Conservation (phyloP, 2,329 filamentous ascomycete genomes). For the Alternaria arborescens region DNA sequence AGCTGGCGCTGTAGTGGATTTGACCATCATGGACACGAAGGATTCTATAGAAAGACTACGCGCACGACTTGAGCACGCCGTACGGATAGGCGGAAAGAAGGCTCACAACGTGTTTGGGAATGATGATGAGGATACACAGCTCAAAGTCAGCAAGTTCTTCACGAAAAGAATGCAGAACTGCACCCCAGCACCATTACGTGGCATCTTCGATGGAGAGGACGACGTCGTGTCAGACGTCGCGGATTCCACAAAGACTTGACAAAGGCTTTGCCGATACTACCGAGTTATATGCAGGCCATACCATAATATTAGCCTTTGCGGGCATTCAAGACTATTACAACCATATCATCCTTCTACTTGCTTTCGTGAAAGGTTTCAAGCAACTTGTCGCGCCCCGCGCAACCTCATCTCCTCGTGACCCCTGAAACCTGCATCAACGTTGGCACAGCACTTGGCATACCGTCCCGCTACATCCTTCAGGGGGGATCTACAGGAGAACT, state of each 20-base stretch:
- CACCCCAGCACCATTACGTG: not conserved
- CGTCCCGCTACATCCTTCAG: slow-evolving; percentile 6
- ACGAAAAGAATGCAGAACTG: slow-evolving; percentile 9
- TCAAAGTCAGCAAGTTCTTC: slow-evolving; percentile 35
- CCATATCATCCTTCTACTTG: not conserved
- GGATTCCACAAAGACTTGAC: not conserved
- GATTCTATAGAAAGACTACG: slow-evolving; percentile 76
- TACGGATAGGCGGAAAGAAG: slow-evolving; percentile 67
- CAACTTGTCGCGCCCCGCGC: not conserved
- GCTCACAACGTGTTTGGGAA: slow-evolving; percentile 49
- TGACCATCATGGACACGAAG: slow-evolving; percentile 78
- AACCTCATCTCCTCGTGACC: slow-evolving; percentile 9
- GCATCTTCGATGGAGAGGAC: slow-evolving; percentile 27
- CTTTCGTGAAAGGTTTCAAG: not conserved
- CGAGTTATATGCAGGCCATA: not conserved
- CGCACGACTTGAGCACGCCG: slow-evolving; percentile 74
- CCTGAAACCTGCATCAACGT: slow-evolving; percentile 7
- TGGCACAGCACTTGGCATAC: slow-evolving; percentile 14
- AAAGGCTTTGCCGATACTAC: not conserved
- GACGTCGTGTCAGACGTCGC: slow-evolving; percentile 3
- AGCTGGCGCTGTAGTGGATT: slow-evolving; percentile 65
- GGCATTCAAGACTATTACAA: not conserved
- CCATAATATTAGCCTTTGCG: not conserved
- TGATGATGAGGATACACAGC: slow-evolving; percentile 60
- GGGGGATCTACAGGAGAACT: slow-evolving; percentile 23